A percentile compares a stretch with the other conserved stretches of the same genome.
Evolutionary conservation across 2,329 filamentous ascomycete species (phyloP).

Genomic region (Fusarium anthophilum): DNA sequence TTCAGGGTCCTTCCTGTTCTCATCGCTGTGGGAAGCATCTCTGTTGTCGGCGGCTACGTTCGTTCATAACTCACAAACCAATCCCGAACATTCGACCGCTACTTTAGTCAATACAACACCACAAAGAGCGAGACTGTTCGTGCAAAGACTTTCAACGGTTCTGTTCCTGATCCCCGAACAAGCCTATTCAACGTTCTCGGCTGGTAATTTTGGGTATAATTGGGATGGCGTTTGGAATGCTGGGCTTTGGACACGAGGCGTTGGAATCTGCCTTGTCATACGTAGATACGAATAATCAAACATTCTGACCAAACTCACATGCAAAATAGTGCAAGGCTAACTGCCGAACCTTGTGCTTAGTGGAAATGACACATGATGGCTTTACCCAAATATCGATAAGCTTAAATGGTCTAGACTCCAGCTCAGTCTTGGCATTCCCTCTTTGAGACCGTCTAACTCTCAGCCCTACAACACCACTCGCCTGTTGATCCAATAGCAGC

Average conservation of each 20-base stretch:
- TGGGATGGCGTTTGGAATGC: not conserved
- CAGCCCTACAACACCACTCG: slow-evolving; percentile 19
- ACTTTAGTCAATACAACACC: slow-evolving; percentile 40
- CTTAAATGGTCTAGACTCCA: slow-evolving; percentile 30
- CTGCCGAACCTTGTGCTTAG: not conserved
- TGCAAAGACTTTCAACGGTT: slow-evolving; percentile 33
- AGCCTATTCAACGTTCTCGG: slow-evolving; percentile 40
- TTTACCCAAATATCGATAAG: slow-evolving; percentile 3
- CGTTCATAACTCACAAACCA: slow-evolving; percentile 29
- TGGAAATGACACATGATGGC: slow-evolving; percentile 11
- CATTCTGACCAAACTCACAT: not conserved
- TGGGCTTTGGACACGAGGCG: slow-evolving; percentile 3
- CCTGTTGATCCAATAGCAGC: slow-evolving; percentile 8
- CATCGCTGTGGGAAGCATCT: slow-evolving; percentile 37
- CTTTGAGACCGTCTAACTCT: not conserved
- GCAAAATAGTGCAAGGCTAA: not conserved
- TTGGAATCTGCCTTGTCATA: slow-evolving; percentile 10
- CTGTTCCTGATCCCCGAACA: slow-evolving; percentile 38
- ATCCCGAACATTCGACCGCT: slow-evolving; percentile 38
- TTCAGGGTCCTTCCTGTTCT: slow-evolving; percentile 35
- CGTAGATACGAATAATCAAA: slow-evolving; percentile 2
- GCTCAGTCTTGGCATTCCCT: slow-evolving; percentile 19
- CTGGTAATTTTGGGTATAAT: slow-evolving; percentile 18
- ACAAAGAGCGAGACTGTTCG: slow-evolving; percentile 32
- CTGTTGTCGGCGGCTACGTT: slow-evolving; percentile 29